Evolutionary conservation across 2,329 filamentous ascomycete genomes (phyloP).

Genomic region (Colletotrichum shisoi): DNA sequence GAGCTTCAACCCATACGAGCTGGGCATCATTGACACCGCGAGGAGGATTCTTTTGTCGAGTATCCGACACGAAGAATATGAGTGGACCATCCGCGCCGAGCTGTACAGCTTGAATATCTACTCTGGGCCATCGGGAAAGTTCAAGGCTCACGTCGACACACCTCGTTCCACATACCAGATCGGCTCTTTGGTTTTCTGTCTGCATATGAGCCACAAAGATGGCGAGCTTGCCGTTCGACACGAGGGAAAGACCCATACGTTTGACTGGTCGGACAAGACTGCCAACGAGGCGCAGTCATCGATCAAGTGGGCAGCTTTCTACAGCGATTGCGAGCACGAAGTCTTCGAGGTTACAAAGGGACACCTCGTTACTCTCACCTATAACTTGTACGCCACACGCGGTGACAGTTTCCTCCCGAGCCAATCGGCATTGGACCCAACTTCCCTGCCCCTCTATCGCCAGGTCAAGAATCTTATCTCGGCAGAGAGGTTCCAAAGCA

Average conservation of each 20-base stretch:
- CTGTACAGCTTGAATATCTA: slow-evolving; percentile 48
- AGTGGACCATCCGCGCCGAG: too few species aligned
- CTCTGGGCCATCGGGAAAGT: slow-evolving; percentile 58
- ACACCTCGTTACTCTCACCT: slow-evolving; percentile 65
- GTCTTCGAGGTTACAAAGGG: slow-evolving; percentile 59
- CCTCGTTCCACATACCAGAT: slow-evolving; percentile 59
- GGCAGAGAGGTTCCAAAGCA: too few species aligned
- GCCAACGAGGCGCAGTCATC: neutral
- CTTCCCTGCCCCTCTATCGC: neutral
- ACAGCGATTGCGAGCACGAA: slow-evolving; percentile 62
- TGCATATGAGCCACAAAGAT: slow-evolving; percentile 51
- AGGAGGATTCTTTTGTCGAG: too few species aligned
- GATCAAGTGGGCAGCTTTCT: slow-evolving; percentile 59
- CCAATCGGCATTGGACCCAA: neutral
- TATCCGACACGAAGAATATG: too few species aligned
- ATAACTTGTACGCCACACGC: slow-evolving; percentile 60
- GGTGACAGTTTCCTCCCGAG: neutral
- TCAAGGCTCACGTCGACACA: slow-evolving; percentile 62
- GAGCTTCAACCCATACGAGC: too few species aligned
- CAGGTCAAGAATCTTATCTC: too few species aligned
- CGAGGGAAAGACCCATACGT: slow-evolving; percentile 46
- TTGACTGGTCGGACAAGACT: slow-evolving; percentile 50
- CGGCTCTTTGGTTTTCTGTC: slow-evolving; percentile 62
- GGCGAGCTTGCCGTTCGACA: slow-evolving; percentile 56
- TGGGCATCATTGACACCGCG: too few species aligned